These are phyloP conservation scores for Pichia norvegensis DNA, from an alignment of 1,139 yeast species.

Conservation along the genomic window DNA sequence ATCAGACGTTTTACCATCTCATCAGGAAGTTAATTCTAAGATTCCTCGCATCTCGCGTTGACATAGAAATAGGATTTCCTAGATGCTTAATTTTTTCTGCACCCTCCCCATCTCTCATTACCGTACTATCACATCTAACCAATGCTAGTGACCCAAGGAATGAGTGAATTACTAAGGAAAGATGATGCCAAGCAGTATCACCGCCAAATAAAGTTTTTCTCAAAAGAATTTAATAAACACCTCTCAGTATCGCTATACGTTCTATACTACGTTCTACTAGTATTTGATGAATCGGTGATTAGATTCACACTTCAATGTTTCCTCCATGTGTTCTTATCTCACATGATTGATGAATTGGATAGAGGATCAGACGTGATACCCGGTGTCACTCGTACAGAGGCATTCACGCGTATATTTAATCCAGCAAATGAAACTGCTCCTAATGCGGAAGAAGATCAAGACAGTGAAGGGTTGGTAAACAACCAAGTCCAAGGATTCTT, in stretches of 20 bases:
- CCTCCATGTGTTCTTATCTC: slow-evolving; percentile 6
- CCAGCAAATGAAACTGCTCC: not conserved
- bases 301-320: slow-evolving; percentile 7
- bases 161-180: slow-evolving; percentile 3
- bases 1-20: not conserved
- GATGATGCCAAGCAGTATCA: slow-evolving; percentile 6
- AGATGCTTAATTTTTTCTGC: too few species aligned
- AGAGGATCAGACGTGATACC: slow-evolving; percentile 3
- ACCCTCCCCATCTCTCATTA: not conserved
- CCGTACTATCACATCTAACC: not conserved
- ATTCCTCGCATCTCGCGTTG: too few species aligned
- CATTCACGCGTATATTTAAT: slow-evolving; percentile 2
- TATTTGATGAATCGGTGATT: slow-evolving; percentile 11
- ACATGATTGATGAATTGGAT: slow-evolving; percentile 4
- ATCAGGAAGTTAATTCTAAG: too few species aligned
- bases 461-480: not conserved
- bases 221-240: slow-evolving; percentile 5
- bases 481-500: slow-evolving; percentile 3
- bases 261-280: slow-evolving; percentile 6
- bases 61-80: too few species aligned
- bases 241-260: slow-evolving; percentile 3
- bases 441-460: not conserved
- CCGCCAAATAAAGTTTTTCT: slow-evolving; percentile 5
- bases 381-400: slow-evolving; percentile 3
- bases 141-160: slow-evolving; percentile 5